These are phyloP conservation scores for Huiozyma sinensis DNA, from an alignment of 805 yeast genomes.

Conservation along the genomic window DNA sequence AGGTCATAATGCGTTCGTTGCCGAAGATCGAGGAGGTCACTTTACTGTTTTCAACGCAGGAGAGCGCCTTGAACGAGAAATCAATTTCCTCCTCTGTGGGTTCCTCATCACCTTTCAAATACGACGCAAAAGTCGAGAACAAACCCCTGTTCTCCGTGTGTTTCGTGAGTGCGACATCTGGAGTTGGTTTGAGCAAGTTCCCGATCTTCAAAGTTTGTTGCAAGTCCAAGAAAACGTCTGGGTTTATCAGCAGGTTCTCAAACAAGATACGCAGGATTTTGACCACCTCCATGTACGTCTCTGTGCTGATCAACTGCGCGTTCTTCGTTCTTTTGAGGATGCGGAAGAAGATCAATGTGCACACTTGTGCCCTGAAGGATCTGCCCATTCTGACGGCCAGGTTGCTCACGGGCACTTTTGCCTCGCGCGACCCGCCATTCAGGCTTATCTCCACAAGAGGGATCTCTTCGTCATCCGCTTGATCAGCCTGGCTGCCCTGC, in stretches of 20 bases:
- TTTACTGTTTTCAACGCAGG: slow-evolving; percentile 67
- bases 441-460: slow-evolving; percentile 34
- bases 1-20: slow-evolving; percentile 29
- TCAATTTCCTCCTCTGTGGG: slow-evolving; percentile 92
- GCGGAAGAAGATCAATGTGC: slow-evolving; percentile 77
- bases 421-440: slow-evolving; percentile 38
- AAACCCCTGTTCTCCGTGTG: slow-evolving; percentile 63
- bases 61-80: slow-evolving; percentile 68
- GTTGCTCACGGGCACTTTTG: slow-evolving; percentile 63
- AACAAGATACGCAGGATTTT: slow-evolving; percentile 53
- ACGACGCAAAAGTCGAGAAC: slow-evolving; percentile 86
- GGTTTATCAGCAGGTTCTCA: slow-evolving; percentile 61
- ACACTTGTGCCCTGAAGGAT: slow-evolving; percentile 84
- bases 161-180: slow-evolving; percentile 55
- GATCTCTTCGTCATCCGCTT: slow-evolving; percentile 22
- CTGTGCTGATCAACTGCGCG: slow-evolving; percentile 27
- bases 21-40: slow-evolving; percentile 45
- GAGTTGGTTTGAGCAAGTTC: slow-evolving; percentile 48
- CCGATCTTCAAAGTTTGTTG: slow-evolving; percentile 46
- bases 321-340: slow-evolving; percentile 51
- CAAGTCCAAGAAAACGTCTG: slow-evolving; percentile 53
- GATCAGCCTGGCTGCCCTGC: slow-evolving; percentile 10
- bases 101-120: slow-evolving; percentile 88
- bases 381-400: slow-evolving; percentile 75
- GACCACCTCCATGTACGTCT: slow-evolving; percentile 52